Conservation (phyloP, 129 eudicot genomes). For the Flaveria ramosissima region DNA sequence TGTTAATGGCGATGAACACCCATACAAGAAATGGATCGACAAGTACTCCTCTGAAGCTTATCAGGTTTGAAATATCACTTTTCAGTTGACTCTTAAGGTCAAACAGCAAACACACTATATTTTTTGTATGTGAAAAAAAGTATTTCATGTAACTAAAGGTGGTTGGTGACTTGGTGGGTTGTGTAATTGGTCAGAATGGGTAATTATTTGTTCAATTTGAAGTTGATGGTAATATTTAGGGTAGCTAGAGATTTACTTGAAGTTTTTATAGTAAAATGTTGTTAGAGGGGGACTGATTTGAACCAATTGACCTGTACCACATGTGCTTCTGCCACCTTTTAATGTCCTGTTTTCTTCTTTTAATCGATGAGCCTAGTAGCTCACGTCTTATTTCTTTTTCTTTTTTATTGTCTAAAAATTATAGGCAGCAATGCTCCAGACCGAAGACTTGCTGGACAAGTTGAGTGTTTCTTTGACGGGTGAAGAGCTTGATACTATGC, state of each 20-base stretch:
- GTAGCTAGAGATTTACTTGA: too few relatives aligned
- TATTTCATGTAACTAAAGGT: not conserved
- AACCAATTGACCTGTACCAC: too few relatives aligned
- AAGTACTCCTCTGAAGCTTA: conserved; percentile 53
- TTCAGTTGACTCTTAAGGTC: not conserved
- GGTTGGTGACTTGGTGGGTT: not conserved
- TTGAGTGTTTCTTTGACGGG: conserved; percentile 83
- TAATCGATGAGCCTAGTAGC: too few relatives aligned
- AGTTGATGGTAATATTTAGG: too few relatives aligned
- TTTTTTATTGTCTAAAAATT: not conserved
- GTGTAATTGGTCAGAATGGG: not conserved
- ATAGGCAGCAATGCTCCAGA: conserved; percentile 63
- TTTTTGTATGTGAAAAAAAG: too few relatives aligned
- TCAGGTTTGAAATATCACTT: conserved; percentile 32
- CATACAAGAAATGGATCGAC: conserved; percentile 73
- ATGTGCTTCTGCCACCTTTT: too few relatives aligned
- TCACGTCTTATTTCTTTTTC: too few relatives aligned
- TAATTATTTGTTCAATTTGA: not conserved
- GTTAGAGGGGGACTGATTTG: too few relatives aligned
- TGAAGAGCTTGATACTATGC: conserved; percentile 75
- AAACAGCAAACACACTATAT: not conserved
- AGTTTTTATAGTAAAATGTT: too few relatives aligned
- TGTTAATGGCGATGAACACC: conserved; percentile 47
- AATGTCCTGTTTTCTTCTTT: too few relatives aligned
- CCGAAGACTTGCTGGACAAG: conserved; percentile 78